A percentile compares a stretch with the other conserved stretches of the same genome.
Evolutionary conservation across 1,284 basidiomycete species (phyloP).

Genomic region (Boletus austroedulis): DNA sequence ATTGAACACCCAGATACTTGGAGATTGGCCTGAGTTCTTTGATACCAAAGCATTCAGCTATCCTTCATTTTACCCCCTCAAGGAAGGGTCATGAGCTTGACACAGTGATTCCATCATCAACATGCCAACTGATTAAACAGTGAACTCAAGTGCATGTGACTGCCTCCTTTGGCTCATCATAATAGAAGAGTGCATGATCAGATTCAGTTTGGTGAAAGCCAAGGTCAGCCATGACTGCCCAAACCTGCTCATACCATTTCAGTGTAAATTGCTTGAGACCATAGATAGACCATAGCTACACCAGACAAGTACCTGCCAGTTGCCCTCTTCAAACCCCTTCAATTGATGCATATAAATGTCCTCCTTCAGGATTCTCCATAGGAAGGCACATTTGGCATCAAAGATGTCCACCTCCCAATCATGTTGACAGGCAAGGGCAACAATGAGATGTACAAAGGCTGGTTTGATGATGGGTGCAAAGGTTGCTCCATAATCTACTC

Average conservation of each 20-base stretch:
- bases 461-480: not conserved
- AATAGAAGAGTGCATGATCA: constrained; percentile 14
- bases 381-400: not conserved
- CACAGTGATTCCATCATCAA: not conserved
- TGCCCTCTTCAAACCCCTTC: not conserved
- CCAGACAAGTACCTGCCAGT: not conserved
- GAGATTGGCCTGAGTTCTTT: not conserved
- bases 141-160: too few relatives aligned
- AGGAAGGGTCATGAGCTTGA: not conserved
- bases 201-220: not conserved
- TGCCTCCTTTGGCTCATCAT: not conserved
- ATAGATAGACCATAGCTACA: constrained; percentile 1
- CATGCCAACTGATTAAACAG: not conserved
- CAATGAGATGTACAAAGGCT: fast-evolving
- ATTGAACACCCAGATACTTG: not conserved
- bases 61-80: not conserved
- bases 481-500: too few relatives aligned
- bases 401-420: constrained; percentile 8
- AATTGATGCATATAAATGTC: constrained; percentile 10
- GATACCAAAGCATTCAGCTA: not conserved
- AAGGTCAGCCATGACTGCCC: not conserved
- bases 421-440: not conserved
- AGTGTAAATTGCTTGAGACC: constrained; percentile 3
- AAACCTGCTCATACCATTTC: constrained; percentile 9
- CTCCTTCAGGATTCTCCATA: not conserved